Evolutionary conservation across 352 stramenopile species (phyloP), one percentile per base, ranked within the genome.

Genomic region (Phytophthora syringae): DNA sequence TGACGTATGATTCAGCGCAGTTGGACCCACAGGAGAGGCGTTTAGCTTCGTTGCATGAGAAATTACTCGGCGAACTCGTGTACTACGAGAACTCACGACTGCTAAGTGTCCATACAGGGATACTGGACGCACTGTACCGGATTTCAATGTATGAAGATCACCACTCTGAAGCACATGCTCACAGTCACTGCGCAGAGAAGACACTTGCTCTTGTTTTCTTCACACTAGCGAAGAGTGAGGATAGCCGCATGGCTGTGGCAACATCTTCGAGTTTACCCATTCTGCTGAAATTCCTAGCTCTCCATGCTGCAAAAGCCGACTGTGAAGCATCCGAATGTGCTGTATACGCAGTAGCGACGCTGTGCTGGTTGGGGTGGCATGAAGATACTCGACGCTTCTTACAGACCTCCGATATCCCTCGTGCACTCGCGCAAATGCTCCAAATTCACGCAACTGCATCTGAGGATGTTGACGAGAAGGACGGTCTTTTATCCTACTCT

Each of bases 351-450:
- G 69, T 80, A 7, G 75, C 82, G 0, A 77, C 81, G 6, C 47
- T 92, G 12, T 89, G 80, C 43, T 70, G 77, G 21, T 49, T 94
- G 12, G 72, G 70, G 7, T 94, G 85, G 83, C 70, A 94, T 47
- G 80, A 90, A n/a, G 50, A 66, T 9, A 86, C 82, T 2, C 71
- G 79, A 2, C 43, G 15, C 3, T 52, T 64, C 7, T 42, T 89
- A 0, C 62, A 87, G 15, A 42, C 62, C 9, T 57, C 71, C 0
- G 64, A 76, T 1, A 76, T 89, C 7, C 78, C 76, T 0, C 21
- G 48, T 20, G 56, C 70, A 12, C 51, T 90, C 12, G 72, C 79
- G 0, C 52, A 67, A 13, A 67, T 88, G 61, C 47, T 88, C 2
- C 70, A 67, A 11, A 64, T 66, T 10, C 56, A 70, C 12, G 47